Evolutionary conservation across 352 stramenopile genomes (phyloP), one percentile per base, ranked within the genome.

Genomic region (Globisporangium heterothallicum): DNA sequence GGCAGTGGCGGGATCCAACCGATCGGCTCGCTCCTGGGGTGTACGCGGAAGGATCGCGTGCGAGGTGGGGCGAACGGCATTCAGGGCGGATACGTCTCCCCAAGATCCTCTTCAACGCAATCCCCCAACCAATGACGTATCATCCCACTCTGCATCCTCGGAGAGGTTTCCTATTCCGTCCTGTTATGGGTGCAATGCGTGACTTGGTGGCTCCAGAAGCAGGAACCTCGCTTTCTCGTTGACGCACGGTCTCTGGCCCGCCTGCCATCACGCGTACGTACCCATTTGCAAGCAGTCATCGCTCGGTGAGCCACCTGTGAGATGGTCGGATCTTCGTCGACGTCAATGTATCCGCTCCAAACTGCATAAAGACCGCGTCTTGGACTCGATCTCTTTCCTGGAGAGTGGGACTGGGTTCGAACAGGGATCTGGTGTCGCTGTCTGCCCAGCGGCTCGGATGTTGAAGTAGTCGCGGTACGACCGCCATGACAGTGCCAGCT

Each of bases 331-430:
- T 35, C 24, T 35, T 48, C 42, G 34, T 18, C 6, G 32, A 0
- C 32, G 46, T 35, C 29, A 30, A 19, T 32, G 32, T 43, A 22
- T 14, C 22, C 24, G 27, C 24, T 24, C 42, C 38, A 22, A 41
- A 34, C 26, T 56, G 35, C 49, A 38, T 19, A 54, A 54, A 29
- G 38, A 38, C 7, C 38, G 4, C 6, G 10, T 16, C 24, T 14
- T 38, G 16, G n/a, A n/a, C n/a, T 9, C 32, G 2, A 22, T 41
- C 9, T 57, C 50, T 21, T 49, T 29, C 40, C 6, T 42, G 40
- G n/a, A 42, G 22, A 57, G 50, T 57, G 50, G 50, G 41, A 45
- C 48, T 36, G 16, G 30, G 30, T 38, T n/a, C n/a, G n/a, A n/a
- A n/a, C n/a, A 38, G 32, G 32, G 32, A 38, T 38, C 32, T 38